Percentiles rank a stretch among this genome's conserved stretches.
phyloP scores from a whole-genome alignment of 371 early-diverging fungal species.

The Mucor saturninus region DNA sequence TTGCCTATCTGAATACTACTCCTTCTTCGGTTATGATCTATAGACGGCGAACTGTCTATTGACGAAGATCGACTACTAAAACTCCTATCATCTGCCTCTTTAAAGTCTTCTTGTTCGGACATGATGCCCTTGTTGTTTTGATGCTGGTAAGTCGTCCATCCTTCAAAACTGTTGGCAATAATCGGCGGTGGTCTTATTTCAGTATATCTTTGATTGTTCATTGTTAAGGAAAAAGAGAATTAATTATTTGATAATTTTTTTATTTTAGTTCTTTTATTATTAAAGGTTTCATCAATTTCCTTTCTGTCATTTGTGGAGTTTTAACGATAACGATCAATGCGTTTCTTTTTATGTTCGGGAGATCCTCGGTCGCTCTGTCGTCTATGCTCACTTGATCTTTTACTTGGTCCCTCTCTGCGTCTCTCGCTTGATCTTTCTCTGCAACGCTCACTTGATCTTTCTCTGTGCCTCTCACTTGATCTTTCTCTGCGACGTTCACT shows the following conservation, averaged over 20 bases:
- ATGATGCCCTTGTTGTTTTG: not conserved
- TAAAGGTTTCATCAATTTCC: not conserved
- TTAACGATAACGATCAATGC: not conserved
- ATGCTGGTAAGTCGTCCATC: slow-evolving; percentile 22
- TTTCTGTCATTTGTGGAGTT: slow-evolving; percentile 7
- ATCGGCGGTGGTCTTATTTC: slow-evolving; percentile 17
- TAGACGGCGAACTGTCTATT: too few species aligned
- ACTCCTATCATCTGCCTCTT: not conserved
- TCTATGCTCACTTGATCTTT: not conserved
- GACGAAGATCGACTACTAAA: not conserved
- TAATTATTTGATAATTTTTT: too few species aligned
- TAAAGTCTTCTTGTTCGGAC: not conserved
- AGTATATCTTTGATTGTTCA: not conserved
- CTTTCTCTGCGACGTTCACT: too few species aligned
- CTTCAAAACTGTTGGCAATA: slow-evolving; percentile 31
- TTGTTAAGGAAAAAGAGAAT: not conserved
- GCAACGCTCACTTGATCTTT: too few species aligned
- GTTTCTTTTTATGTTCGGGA: not conserved
- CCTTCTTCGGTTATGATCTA: slow-evolving; percentile 5
- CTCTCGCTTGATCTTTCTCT: too few species aligned
- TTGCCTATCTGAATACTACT: slow-evolving; percentile 33
- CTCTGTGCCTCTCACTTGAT: too few species aligned
- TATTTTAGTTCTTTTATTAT: too few species aligned
- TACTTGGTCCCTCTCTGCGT: not conserved
- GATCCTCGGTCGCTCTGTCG: not conserved